phyloP scores from a whole-genome alignment of 257 asterid species.

The Primulina huaijiensis region DNA sequence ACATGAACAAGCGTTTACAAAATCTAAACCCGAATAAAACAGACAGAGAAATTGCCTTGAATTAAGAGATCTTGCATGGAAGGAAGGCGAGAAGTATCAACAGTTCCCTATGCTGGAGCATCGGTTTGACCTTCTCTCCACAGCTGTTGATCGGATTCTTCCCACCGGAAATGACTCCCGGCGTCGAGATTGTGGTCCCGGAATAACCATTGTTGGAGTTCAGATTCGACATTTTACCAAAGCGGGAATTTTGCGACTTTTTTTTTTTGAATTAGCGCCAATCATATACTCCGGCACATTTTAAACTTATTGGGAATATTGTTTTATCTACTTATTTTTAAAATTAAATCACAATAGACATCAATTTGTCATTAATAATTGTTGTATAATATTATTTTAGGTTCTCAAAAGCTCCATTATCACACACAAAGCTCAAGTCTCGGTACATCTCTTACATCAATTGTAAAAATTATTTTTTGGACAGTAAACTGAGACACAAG shows the following conservation, averaged over 20 bases:
- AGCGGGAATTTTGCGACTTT: constrained; percentile 16
- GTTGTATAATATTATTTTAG: too few species aligned
- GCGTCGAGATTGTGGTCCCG: constrained; percentile 24
- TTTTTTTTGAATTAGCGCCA: neutral
- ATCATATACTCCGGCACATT: too few species aligned
- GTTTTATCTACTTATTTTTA: too few species aligned
- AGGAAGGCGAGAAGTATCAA: constrained; percentile 54
- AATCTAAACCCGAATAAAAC: neutral
- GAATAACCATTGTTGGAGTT: neutral
- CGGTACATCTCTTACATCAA: too few species aligned
- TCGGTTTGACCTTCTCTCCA: constrained; percentile 26
- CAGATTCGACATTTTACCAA: neutral
- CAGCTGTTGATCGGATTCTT: constrained; percentile 35
- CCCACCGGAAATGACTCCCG: constrained; percentile 65
- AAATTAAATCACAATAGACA: too few species aligned
- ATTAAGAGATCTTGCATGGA: constrained; percentile 84
- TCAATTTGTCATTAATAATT: too few species aligned
- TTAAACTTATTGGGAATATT: too few species aligned
- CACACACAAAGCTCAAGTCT: too few species aligned
- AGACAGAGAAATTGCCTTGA: constrained; percentile 44
- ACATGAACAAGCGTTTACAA: neutral
- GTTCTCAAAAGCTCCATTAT: too few species aligned
- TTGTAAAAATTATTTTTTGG: too few species aligned
- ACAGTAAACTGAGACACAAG: too few species aligned
- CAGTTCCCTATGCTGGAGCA: constrained; percentile 29